These are phyloP conservation scores for Pseudocohnilembus persalinus DNA, from an alignment of 169 alveolate genomes.

Conservation along the genomic window DNA sequence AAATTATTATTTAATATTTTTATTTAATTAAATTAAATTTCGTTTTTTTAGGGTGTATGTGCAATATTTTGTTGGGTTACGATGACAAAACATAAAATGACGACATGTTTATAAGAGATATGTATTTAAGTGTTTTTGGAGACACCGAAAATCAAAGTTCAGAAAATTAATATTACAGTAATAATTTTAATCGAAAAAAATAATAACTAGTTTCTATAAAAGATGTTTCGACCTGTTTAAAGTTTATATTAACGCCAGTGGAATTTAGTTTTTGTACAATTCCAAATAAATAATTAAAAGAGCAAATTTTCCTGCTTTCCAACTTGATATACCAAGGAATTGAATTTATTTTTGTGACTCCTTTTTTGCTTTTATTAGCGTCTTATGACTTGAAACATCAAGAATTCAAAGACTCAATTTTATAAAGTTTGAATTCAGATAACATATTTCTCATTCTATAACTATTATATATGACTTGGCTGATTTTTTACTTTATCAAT, in stretches of 20 bases:
- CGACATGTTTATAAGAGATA: neutral
- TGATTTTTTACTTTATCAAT: no score
- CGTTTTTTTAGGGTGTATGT: neutral
- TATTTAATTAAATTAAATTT: no score
- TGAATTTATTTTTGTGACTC: neutral
- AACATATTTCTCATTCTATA: no score
- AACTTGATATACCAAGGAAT: neutral
- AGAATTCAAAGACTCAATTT: no score
- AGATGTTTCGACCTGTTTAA: neutral
- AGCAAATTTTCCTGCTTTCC: neutral
- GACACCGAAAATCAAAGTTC: neutral
- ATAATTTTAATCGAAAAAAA: no score
- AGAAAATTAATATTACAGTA: no score
- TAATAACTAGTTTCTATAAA: neutral
- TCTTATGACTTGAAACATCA: neutral
- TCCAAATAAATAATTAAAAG: neutral
- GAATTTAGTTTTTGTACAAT: neutral
- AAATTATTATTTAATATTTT: no score
- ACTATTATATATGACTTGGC: neutral
- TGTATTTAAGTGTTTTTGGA: neutral
- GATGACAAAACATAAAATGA: neutral
- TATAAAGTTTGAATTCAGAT: neutral
- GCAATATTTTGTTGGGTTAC: neutral
- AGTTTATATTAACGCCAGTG: neutral
- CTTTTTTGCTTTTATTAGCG: neutral